Percentiles rank a stretch among this genome's conserved stretches.
Conservation (phyloP, 106 monocot species). For the Amphibolis antarctica region DNA sequence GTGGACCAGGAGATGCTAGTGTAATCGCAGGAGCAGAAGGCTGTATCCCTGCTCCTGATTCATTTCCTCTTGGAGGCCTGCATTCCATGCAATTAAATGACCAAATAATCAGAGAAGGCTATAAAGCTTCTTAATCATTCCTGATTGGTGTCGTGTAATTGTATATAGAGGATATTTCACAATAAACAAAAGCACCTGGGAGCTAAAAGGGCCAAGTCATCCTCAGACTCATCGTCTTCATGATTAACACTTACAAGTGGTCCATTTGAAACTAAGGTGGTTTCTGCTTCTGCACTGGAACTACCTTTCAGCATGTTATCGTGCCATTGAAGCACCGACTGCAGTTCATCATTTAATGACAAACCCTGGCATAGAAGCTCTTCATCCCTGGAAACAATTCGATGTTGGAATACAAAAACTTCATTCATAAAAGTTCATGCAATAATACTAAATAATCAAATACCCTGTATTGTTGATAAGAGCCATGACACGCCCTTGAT, state of each 20-base stretch:
- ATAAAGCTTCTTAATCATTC: not conserved
- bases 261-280: constrained; percentile 8
- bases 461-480: constrained; percentile 84
- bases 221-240: constrained; percentile 80
- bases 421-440: no score
- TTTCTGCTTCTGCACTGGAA: not conserved
- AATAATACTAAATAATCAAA: no score
- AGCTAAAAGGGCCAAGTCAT: constrained; percentile 66
- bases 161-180: not conserved
- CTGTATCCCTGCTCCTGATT: constrained; percentile 14
- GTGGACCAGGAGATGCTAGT: constrained; percentile 19
- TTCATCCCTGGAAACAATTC: no score
- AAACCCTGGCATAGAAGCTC: not conserved
- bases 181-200: constrained; percentile 36
- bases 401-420: no score
- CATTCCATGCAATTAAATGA: not conserved
- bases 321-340: not conserved
- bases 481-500: constrained; percentile 56
- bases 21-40: constrained; percentile 20
- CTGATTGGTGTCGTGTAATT: not conserved
- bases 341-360: not conserved
- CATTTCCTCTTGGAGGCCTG: constrained; percentile 41
- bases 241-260: constrained; percentile 58
- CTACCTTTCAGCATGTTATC: constrained; percentile 3
- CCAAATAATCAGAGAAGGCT: not conserved